phyloP scores from a whole-genome alignment of 2,329 filamentous ascomycete genomes.

The Amesomyces nigricolor region DNA sequence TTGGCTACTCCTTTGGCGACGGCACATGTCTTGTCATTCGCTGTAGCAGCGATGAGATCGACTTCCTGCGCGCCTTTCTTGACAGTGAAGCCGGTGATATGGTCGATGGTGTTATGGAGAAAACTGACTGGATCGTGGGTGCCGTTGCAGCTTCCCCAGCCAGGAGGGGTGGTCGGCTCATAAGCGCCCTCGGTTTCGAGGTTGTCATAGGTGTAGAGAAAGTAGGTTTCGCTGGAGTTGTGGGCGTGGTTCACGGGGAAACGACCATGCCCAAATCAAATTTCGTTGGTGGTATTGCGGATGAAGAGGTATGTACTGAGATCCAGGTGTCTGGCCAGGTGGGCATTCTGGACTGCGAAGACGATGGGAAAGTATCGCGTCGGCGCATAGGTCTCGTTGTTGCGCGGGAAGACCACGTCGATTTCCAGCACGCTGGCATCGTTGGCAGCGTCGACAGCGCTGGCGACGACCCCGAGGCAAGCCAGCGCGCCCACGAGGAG shows the following conservation, averaged over 20 bases:
- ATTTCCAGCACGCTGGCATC: conserved; percentile 21
- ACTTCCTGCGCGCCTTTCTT: neutral
- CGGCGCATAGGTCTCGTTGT: conserved; percentile 28
- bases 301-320: neutral
- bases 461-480: conserved; percentile 13
- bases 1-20: no score
- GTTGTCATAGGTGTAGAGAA: neutral
- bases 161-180: neutral
- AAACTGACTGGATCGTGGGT: neutral
- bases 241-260: neutral
- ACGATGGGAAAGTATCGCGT: conserved; percentile 27
- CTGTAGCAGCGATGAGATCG: no score
- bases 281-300: neutral
- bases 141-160: neutral
- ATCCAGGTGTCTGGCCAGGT: conserved; percentile 17
- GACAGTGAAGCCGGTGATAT: neutral
- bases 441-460: neutral
- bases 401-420: conserved; percentile 31
- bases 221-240: neutral
- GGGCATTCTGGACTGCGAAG: conserved; percentile 28
- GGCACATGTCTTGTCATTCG: no score
- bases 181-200: neutral
- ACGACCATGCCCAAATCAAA: neutral
- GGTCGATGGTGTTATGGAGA: neutral
- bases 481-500: conserved; percentile 6